Evolutionary conservation across 176 grass and related monocot species (phyloP), one percentile per base, ranked within the genome.

Genomic region (Bromus sterilis): DNA sequence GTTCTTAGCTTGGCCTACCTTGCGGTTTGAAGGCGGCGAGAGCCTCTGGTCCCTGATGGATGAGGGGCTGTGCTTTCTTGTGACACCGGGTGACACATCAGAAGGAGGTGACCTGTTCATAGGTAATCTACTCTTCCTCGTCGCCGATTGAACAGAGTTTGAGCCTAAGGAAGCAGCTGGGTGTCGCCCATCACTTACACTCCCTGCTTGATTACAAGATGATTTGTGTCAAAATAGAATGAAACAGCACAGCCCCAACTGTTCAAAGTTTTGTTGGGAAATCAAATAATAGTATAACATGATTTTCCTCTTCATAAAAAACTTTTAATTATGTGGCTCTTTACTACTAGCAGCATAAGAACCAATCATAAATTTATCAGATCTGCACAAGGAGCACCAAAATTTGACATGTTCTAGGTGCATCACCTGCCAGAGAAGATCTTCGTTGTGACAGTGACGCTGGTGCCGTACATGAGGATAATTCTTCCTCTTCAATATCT

Each of bases 41-140:
- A 90, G 77, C 73, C 81, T 99, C 83, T 95, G 93, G 82, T 85
- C 91, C 82, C 93, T 89, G 79, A 84, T 73, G 15, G 93, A 87
- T 63, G 91, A 55, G 59, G 87, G 84, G 78, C 60, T 72, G 43
- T 61, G 86, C 74, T 85, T 78, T 77, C 85, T 82, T 49, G 90
- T 86, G n/a, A 89, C 44, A 46, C 75, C 84, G 41, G 90, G 87
- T 33, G 89, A 95, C 13, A 62, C 89, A 79, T 91, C 89, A 64
- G 86, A 85, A 2, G 91, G 90, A 83, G 82, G 89, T 3, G 91
- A 99, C 43, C 85, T 85, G 80, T 77, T 93, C 1, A 65, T 74
- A 16, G 85, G 82, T 32, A 89, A 66, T 32, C 84, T 87, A 12
- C 46, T 86, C 65, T 82, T 94, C 85, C 79, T 93, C 2, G 80